phyloP scores from a whole-genome alignment of 257 asterid species.

The Solanum medicagineum region DNA sequence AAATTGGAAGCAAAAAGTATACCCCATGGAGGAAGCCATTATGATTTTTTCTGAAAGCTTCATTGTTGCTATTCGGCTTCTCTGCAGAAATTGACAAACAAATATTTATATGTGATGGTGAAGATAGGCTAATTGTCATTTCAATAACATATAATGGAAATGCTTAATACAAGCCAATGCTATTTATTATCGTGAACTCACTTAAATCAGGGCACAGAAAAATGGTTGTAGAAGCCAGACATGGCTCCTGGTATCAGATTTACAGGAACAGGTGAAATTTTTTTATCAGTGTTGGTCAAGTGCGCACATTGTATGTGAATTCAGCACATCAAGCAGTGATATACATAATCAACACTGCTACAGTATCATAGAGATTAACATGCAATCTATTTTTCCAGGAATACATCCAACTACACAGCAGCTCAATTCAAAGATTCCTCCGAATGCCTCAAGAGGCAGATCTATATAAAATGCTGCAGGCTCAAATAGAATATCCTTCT shows the following conservation, averaged over 20 bases:
- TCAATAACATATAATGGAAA: background rate
- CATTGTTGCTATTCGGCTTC: constrained; percentile 29
- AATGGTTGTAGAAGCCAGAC: background rate
- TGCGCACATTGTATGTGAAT: background rate
- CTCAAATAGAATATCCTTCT: background rate
- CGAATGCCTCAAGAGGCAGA: background rate
- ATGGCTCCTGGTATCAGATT: background rate
- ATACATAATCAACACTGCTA: background rate
- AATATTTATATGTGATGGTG: background rate
- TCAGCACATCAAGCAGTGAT: background rate
- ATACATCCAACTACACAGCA: background rate
- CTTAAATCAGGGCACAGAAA: background rate
- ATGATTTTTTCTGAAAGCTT: constrained; percentile 39
- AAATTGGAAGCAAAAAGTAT: constrained; percentile 5
- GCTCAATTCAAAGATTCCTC: background rate
- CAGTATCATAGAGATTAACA: background rate
- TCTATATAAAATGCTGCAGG: background rate
- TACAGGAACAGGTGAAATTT: background rate
- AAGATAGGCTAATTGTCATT: background rate
- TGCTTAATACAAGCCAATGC: background rate
- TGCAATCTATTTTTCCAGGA: background rate
- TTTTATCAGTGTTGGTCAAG: background rate
- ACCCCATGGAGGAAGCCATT: constrained; percentile 75
- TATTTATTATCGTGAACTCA: background rate
- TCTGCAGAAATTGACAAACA: constrained; percentile 33